Evolutionary conservation across 371 early-diverging fungal species (phyloP).

Genomic region (Circinella umbellata): DNA sequence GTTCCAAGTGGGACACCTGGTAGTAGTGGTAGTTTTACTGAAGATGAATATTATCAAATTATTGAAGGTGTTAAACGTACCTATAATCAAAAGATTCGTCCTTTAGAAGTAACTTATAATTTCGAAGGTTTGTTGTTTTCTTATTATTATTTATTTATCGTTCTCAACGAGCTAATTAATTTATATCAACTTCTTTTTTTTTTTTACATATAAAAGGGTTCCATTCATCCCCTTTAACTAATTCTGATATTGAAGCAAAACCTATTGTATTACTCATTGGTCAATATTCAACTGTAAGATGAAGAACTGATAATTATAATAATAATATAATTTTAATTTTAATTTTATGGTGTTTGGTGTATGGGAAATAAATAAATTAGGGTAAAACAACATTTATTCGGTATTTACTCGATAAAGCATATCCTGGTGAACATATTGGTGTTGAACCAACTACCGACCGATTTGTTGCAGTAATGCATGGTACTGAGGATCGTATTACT

Average conservation of each 20-base stretch:
- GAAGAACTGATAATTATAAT: too few species aligned
- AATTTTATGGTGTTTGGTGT: too few species aligned
- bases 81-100: slow-evolving; percentile 75
- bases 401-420: slow-evolving; percentile 79
- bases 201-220: slow-evolving; percentile 48
- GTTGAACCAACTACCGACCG: slow-evolving; percentile 90
- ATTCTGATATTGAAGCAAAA: slow-evolving; percentile 83
- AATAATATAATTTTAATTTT: too few species aligned
- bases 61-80: slow-evolving; percentile 69
- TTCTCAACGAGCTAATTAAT: too few species aligned
- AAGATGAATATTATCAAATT: slow-evolving; percentile 64
- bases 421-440: slow-evolving; percentile 89
- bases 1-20: slow-evolving; percentile 5
- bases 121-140: slow-evolving; percentile 60
- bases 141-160: not conserved
- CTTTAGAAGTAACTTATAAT: slow-evolving; percentile 76
- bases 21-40: slow-evolving; percentile 12
- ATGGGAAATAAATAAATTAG: slow-evolving; percentile 25
- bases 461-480: slow-evolving; percentile 86
- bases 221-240: slow-evolving; percentile 77
- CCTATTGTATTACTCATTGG: slow-evolving; percentile 88
- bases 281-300: slow-evolving; percentile 78
- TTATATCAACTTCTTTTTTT: not conserved
- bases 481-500: slow-evolving; percentile 70
- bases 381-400: slow-evolving; percentile 90